Conservation (phyloP, 1,284 basidiomycete species). For the Gomphus bonarii region DNA sequence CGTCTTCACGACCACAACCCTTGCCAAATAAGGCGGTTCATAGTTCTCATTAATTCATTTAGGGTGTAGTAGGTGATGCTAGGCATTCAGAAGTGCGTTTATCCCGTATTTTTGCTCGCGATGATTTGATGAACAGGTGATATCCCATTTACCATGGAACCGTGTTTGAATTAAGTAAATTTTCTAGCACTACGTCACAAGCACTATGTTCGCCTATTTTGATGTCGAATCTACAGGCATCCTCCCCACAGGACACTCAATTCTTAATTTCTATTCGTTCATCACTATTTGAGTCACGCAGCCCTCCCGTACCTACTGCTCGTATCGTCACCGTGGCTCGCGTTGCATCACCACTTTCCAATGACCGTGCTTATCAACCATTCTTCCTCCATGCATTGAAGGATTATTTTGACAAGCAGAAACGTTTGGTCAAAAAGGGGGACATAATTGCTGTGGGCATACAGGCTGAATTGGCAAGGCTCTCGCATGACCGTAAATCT, state of each 20-base stretch:
- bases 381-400: conserved; percentile 64
- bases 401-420: conserved; percentile 48
- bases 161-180: neutral
- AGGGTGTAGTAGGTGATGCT: conserved; percentile 20
- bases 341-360: conserved; percentile 73
- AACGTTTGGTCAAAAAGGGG: conserved; percentile 64
- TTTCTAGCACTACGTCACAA: neutral
- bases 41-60: conserved; percentile 13
- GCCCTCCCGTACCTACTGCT: conserved; percentile 63
- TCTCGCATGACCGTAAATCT: conserved; percentile 20
- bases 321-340: conserved; percentile 70
- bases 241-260: conserved; percentile 3
- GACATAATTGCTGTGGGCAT: conserved; percentile 75
- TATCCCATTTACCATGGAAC: neutral
- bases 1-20: conserved; percentile 19
- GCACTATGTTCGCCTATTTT: conserved; percentile 43
- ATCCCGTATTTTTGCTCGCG: conserved; percentile 47
- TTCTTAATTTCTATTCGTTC: conserved; percentile 21
- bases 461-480: conserved; percentile 37
- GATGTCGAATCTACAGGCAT: conserved; percentile 36
- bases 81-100: conserved; percentile 30
- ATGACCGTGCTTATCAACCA: conserved; percentile 64
- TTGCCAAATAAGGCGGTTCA: neutral
- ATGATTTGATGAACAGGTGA: conserved; percentile 28
- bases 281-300: conserved; percentile 26